Evolutionary conservation across 371 early-diverging fungal genomes (phyloP).

Genomic region (Mucor lusitanicus): DNA sequence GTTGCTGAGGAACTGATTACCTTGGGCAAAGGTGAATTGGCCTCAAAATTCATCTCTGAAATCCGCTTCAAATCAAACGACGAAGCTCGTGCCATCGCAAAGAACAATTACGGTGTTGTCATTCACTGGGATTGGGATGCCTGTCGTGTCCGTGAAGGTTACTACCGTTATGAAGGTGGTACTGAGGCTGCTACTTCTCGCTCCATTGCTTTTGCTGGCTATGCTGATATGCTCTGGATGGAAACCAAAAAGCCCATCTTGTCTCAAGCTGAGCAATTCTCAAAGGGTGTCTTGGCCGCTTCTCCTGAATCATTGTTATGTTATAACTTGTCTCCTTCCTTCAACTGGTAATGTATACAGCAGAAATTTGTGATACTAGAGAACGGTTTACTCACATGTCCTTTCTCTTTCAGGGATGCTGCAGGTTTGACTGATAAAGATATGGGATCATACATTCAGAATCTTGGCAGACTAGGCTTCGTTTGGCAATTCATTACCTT

Average conservation of each 20-base stretch:
- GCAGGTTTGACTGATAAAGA: slow-evolving; percentile 92
- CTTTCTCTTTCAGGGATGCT: slow-evolving; percentile 55
- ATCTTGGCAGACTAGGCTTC: slow-evolving; percentile 92
- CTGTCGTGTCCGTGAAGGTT: slow-evolving; percentile 94
- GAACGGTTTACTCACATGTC: not conserved
- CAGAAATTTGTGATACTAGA: not conserved
- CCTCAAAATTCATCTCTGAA: slow-evolving; percentile 58
- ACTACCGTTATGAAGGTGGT: slow-evolving; percentile 95
- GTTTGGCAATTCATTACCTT: slow-evolving; percentile 98
- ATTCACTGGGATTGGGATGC: slow-evolving; percentile 92
- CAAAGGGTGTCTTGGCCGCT: slow-evolving; percentile 75
- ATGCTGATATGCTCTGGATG: slow-evolving; percentile 98
- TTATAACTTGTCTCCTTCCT: slow-evolving; percentile 97
- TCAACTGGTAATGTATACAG: slow-evolving; percentile 92
- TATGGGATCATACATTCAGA: slow-evolving; percentile 80
- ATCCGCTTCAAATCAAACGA: slow-evolving; percentile 72
- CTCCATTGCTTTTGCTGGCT: slow-evolving; percentile 88
- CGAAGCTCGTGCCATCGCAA: slow-evolving; percentile 83
- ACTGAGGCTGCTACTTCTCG: slow-evolving; percentile 90
- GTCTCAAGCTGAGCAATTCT: slow-evolving; percentile 91
- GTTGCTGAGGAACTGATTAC: slow-evolving; percentile 77
- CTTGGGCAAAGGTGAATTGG: slow-evolving; percentile 47
- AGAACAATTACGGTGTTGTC: slow-evolving; percentile 74
- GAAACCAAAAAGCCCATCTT: slow-evolving; percentile 95
- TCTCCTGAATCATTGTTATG: slow-evolving; percentile 74